A percentile compares a stretch with the other conserved stretches of the same genome.
Evolutionary conservation across 2,329 filamentous ascomycete species (phyloP).

Genomic region (Thelonectria blattea): DNA sequence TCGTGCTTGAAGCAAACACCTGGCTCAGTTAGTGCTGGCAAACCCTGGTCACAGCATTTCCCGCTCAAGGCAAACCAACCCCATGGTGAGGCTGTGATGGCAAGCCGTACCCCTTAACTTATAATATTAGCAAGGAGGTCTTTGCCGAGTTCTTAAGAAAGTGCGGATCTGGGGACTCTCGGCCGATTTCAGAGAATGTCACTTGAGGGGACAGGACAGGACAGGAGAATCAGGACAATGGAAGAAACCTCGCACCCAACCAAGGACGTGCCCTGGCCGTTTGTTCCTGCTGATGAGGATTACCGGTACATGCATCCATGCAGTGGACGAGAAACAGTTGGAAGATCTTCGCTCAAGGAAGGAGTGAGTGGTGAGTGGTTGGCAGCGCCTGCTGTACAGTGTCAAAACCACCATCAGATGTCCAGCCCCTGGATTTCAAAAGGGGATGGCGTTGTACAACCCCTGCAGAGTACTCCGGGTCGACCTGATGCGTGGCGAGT

Average conservation of each 20-base stretch:
- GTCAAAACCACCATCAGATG: slow-evolving; percentile 10
- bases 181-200: slow-evolving; percentile 4
- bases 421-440: slow-evolving; percentile 32
- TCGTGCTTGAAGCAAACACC: not conserved
- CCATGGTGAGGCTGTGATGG: not conserved
- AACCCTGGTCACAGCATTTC: not conserved
- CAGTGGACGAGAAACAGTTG: not conserved
- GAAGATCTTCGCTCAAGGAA: slow-evolving; percentile 6
- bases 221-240: slow-evolving; percentile 18
- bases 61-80: not conserved
- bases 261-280: slow-evolving; percentile 3
- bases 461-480: slow-evolving; percentile 24
- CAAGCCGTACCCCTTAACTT: not conserved
- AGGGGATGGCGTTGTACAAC: slow-evolving; percentile 23
- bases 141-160: not conserved
- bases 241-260: too few species aligned
- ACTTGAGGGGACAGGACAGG: slow-evolving; percentile 20
- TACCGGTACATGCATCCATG: not conserved
- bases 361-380: slow-evolving; percentile 2
- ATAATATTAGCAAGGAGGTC: not conserved
- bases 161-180: slow-evolving; percentile 9
- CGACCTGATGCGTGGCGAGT: slow-evolving; percentile 6
- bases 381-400: slow-evolving; percentile 8
- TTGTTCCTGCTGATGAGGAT: slow-evolving; percentile 4
- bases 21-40: not conserved